Conservation (phyloP, 1,284 basidiomycete genomes). For the Marasmius tenuissimus region DNA sequence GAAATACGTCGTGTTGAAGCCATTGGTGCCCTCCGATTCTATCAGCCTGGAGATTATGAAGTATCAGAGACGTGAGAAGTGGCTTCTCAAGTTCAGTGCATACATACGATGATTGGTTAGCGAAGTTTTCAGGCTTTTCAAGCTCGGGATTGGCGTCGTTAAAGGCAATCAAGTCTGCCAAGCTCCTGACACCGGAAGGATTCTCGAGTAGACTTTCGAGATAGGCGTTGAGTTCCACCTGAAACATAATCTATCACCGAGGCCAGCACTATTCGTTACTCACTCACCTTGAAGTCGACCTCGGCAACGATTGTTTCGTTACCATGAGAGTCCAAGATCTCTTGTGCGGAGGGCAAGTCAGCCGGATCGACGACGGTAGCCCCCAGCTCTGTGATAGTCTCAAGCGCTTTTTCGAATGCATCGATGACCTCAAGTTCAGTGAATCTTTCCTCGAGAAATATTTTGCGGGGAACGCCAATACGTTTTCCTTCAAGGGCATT, state of each 20-base stretch:
- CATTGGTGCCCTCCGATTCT: conserved; percentile 44
- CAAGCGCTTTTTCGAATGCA: conserved; percentile 51
- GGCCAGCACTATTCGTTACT: neutral
- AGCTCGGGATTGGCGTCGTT: conserved; percentile 47
- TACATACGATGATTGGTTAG: conserved; percentile 43
- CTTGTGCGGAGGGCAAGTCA: conserved; percentile 56
- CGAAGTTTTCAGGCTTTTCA: conserved; percentile 50
- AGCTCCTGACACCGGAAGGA: conserved; percentile 51
- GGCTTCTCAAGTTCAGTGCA: conserved; percentile 5
- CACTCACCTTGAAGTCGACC: conserved; percentile 55
- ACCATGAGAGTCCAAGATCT: conserved; percentile 42
- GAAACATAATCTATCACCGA: neutral
- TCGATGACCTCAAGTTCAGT: conserved; percentile 41
- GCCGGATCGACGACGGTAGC: conserved; percentile 65
- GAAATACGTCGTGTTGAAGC: conserved; percentile 48
- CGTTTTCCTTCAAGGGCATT: conserved; percentile 54
- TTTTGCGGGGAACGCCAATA: conserved; percentile 56
- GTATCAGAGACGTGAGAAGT: no score
- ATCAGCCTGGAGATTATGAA: conserved; percentile 39
- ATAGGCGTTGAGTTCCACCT: conserved; percentile 54
- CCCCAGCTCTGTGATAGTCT: conserved; percentile 48
- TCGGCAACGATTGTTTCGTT: conserved; percentile 56
- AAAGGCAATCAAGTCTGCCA: conserved; percentile 58
- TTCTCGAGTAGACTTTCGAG: conserved; percentile 42
- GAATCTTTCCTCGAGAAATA: conserved; percentile 45